Percentiles rank a stretch among this genome's conserved stretches.
These are phyloP conservation scores for Lactarius sanguifluus DNA, from an alignment of 768 basidiomycete species.

Conservation along the genomic window DNA sequence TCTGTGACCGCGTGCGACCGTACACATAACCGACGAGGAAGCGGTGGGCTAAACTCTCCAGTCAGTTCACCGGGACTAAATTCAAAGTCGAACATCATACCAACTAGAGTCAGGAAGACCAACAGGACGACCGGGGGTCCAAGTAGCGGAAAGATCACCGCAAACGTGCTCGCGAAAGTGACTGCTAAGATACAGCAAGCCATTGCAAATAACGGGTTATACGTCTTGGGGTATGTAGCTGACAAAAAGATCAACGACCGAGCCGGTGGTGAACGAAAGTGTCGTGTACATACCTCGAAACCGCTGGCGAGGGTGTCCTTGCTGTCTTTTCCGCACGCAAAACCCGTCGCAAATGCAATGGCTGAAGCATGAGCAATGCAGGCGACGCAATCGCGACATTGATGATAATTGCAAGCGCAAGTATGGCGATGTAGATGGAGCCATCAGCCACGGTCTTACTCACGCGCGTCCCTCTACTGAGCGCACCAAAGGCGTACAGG, in stretches of 20 bases:
- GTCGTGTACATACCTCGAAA: slow-evolving; percentile 60
- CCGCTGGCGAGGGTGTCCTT: slow-evolving; percentile 71
- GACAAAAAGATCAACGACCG: slow-evolving; percentile 23
- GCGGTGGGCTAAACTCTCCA: slow-evolving; percentile 59
- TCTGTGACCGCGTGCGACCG: slow-evolving; percentile 68
- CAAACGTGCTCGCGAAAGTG: slow-evolving; percentile 70
- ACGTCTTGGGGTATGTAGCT: slow-evolving; percentile 72
- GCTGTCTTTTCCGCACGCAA: slow-evolving; percentile 55
- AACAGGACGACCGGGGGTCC: slow-evolving; percentile 67
- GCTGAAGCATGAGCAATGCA: slow-evolving; percentile 71
- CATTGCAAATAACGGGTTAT: slow-evolving; percentile 66
- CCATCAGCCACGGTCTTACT: slow-evolving; percentile 60
- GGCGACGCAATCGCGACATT: slow-evolving; percentile 69
- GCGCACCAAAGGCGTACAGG: slow-evolving; percentile 62
- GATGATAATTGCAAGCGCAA: slow-evolving; percentile 57
- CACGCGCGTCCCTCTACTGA: slow-evolving; percentile 42
- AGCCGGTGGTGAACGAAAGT: background rate
- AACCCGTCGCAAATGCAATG: slow-evolving; percentile 58
- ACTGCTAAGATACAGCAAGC: slow-evolving; percentile 66
- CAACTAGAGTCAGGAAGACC: slow-evolving; percentile 63
- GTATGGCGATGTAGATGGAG: slow-evolving; percentile 64
- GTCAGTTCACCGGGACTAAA: background rate
- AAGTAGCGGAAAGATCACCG: slow-evolving; percentile 74
- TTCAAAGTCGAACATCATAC: slow-evolving; percentile 40
- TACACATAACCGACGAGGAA: slow-evolving; percentile 79